These are phyloP conservation scores for Didymella keratinophila DNA, from an alignment of 2,329 filamentous ascomycete genomes.

Conservation along the genomic window DNA sequence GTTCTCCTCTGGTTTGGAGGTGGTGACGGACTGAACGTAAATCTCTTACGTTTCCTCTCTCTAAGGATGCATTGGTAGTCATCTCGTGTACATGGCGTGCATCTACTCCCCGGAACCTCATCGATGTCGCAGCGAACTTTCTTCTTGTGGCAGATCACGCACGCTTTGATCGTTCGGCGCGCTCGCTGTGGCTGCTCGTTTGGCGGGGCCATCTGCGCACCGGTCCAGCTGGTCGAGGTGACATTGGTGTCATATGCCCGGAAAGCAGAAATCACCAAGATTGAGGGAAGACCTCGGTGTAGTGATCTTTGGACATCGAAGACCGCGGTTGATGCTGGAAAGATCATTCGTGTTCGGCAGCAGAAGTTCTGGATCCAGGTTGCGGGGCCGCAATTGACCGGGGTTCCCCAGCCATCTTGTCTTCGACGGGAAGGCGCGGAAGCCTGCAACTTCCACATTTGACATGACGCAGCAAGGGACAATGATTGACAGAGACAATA, in stretches of 20 bases:
- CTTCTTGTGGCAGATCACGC: conserved; percentile 55
- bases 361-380: conserved; percentile 8
- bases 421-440: not conserved
- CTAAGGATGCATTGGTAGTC: conserved; percentile 45
- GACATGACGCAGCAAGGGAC: no score
- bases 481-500: no score
- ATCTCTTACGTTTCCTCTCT: conserved; percentile 44
- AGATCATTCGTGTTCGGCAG: conserved; percentile 2
- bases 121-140: conserved; percentile 48
- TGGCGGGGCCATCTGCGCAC: conserved; percentile 24
- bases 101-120: conserved; percentile 45
- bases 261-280: not conserved
- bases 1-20: conserved; percentile 25
- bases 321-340: conserved; percentile 7
- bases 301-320: not conserved
- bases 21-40: conserved; percentile 44
- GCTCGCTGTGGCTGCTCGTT: conserved; percentile 31
- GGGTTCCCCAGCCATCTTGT: not conserved
- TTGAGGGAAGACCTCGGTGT: not conserved
- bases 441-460: not conserved
- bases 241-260: conserved; percentile 8
- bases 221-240: not conserved
- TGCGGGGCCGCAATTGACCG: conserved; percentile 18
- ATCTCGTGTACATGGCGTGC: conserved; percentile 49
- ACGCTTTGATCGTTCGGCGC: conserved; percentile 47